phyloP scores from a whole-genome alignment of 139 green algal genomes.

The Ostreobium quekettii region DNA sequence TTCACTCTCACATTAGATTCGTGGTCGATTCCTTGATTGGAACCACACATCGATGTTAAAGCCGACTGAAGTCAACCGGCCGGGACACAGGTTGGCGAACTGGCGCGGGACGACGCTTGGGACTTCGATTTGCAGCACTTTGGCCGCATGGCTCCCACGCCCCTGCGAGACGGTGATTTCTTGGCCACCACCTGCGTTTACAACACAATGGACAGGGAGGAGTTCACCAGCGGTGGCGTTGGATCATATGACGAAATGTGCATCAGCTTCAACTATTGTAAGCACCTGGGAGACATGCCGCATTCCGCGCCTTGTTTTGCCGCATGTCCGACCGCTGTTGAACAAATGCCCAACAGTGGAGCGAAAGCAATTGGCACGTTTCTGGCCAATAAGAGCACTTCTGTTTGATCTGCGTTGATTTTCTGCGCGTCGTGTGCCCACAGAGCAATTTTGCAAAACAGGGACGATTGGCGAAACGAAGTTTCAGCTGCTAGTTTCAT shows the following conservation, averaged over 20 bases:
- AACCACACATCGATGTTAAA: no score
- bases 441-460: no score
- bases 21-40: no score
- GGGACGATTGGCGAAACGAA: background rate
- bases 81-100: no score
- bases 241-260: slow-evolving; percentile 5
- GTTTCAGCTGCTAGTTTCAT: background rate
- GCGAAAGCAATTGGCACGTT: background rate
- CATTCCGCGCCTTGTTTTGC: background rate
- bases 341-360: background rate
- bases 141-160: no score
- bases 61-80: no score
- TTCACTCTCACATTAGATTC: no score
- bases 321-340: background rate
- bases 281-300: background rate
- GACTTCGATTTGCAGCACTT: no score
- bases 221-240: background rate
- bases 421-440: background rate
- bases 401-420: background rate
- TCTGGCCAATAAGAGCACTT: background rate
- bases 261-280: background rate
- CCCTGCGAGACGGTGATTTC: no score
- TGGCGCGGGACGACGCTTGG: no score
- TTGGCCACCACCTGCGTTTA: no score
- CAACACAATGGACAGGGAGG: background rate